Evolutionary conservation across 2,329 filamentous ascomycete genomes (phyloP), one percentile per base, ranked within the genome.

Genomic region (Diplodia mutila): DNA sequence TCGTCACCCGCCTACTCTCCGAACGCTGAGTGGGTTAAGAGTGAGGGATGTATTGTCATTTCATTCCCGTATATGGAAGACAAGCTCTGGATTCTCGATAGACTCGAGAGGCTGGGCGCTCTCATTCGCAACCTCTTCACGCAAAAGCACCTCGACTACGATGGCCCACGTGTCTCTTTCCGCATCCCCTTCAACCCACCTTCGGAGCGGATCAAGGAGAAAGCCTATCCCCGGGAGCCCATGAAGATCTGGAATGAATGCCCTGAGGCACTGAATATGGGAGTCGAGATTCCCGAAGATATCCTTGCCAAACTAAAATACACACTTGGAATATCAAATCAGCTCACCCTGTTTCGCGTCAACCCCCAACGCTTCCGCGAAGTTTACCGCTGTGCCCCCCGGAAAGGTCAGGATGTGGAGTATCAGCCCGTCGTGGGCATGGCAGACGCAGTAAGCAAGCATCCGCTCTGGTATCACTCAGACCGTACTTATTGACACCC

Each of bases 391-490:
- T 86, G 84, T 74, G 88, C 89, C 9, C 89, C 90, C 0, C 81
- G 77, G 18, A 83, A 84, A 70, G 54, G 55, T 32, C 84, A 85
- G 8, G 83, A 84, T 3, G 81, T 88, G 0, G 89, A 88, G 0
- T 90, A 89, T 71, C 87, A 90, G 73, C 86, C 89, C 1, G 81
- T 87, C 6, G 85, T 90, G 14, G 88, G 88, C 61, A 91, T 92
- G 74, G 87, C 90, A 69, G 91, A 93, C 75, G 87, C 87, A 53
- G 89, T 90, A 80, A 78, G 87, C n/a, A 46, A 46, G 14, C 8
- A 4, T 79, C n/a, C 18, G 42, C 27, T 54, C 23, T 25, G 3
- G 16, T 21, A 16, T 59, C 2, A 55, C n/a, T 32, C 55, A 27
- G 6, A 1, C 6, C n/a, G n/a, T 27, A 5, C 37, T 46, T 12